Base-by-base conservation (phyloP, 495 filamentous ascomycete genomes). In the Penicillium manginii region DNA sequence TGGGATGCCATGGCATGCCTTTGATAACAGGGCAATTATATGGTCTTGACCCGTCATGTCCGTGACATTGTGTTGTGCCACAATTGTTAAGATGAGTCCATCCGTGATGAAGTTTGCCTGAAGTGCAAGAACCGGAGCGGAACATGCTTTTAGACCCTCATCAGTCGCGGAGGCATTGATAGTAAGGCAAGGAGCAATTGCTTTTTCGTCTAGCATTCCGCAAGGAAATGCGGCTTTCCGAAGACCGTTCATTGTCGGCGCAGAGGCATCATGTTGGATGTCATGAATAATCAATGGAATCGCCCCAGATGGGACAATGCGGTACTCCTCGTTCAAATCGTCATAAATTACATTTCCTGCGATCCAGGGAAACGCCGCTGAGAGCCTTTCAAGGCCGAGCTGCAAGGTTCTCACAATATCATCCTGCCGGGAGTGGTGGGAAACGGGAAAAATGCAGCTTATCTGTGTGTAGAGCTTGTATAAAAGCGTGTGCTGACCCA, bases 31-130 rank as follows among this genome's bases (percentile, higher is more conserved):
- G 22, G 66, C n/a, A 21, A 84, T 81, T 22, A 84, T 63, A 8
- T 75, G 69, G 9, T 65, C 77, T 63, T 82, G 81, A 7, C 84
- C 84, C 3, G 70, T 79, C 70, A 80, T 76, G 59, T 86, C 84
- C 77, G 83, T 82, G 15, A 68, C 57, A 33, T 77, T 67, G 57
- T 87, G 84, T 32, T 83, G 72, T 14, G 64, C 72, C 35, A 71
- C 61, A 52, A 84, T 60, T 1, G 77, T 80, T 31, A 87, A 69
- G 14, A 75, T 57, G 8, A 86, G 55, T 1, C 82, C 83, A 21
- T 74, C 80, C 17, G 52, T 49, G 50, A 86, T 78, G 65, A 83
- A 81, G 59, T 68, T 86, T 0, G 73, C 77, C 67, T 86, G 83
- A 12, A 86, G 42, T 15, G 73, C 55, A 55, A 86, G 78, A 14